A percentile compares a stretch with the other conserved stretches of the same genome.
These are phyloP conservation scores for Paecilomyces sp. DNA, from an alignment of 2,329 filamentous ascomycete genomes.

Conservation along the genomic window DNA sequence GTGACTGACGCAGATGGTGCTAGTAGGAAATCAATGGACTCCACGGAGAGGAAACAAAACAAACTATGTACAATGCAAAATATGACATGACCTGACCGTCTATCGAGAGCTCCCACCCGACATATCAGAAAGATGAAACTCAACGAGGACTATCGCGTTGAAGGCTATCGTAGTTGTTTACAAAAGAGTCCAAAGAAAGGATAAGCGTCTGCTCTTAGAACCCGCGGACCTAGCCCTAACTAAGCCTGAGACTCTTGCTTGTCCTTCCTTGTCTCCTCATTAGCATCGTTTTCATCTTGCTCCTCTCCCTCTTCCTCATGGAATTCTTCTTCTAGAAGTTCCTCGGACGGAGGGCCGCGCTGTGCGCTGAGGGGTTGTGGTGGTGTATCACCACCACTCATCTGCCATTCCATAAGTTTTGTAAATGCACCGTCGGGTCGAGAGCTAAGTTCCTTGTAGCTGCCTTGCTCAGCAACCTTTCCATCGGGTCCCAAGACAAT, in stretches of 20 bases:
- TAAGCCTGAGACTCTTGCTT: not conserved
- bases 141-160: not conserved
- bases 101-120: not conserved
- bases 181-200: constrained; percentile 6
- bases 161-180: not conserved
- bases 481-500: constrained; percentile 85
- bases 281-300: constrained; percentile 24
- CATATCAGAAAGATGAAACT: not conserved
- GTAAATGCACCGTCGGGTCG: constrained; percentile 78
- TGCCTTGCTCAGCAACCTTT: constrained; percentile 82
- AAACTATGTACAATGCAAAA: not conserved
- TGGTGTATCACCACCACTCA: constrained; percentile 67
- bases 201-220: not conserved
- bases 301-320: constrained; percentile 27
- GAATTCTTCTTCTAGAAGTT: constrained; percentile 45
- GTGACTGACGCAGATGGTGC: not conserved
- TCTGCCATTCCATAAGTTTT: constrained; percentile 98
- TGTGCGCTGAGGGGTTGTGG: constrained; percentile 15
- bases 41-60: not conserved
- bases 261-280: constrained; percentile 18
- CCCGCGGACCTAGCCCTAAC: not conserved
- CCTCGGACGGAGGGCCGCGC: constrained; percentile 35
- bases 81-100: not conserved
- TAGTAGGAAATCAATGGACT: not conserved
- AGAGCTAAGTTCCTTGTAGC: constrained; percentile 67